phyloP scores from a whole-genome alignment of 768 basidiomycete genomes.

The Albatrellus ellisii region DNA sequence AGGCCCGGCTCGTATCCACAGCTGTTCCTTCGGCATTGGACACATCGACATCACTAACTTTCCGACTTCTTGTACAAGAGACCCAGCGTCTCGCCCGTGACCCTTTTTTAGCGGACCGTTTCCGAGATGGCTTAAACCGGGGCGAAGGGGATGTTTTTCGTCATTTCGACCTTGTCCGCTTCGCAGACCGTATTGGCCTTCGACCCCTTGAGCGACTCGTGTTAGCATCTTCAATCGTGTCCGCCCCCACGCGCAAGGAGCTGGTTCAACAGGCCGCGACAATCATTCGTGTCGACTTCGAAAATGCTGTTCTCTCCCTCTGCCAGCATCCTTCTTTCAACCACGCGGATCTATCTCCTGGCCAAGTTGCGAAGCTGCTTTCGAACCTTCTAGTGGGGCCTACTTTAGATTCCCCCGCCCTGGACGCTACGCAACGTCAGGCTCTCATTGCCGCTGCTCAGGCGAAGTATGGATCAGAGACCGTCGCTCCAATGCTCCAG shows the following conservation, averaged over 20 bases:
- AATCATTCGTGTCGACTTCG: constrained; percentile 67
- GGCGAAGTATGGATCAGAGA: constrained; percentile 70
- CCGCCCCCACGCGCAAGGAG: constrained; percentile 48
- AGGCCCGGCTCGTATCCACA: constrained; percentile 49
- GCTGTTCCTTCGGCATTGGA: constrained; percentile 55
- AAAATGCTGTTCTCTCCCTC: constrained; percentile 60
- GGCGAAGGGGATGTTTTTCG: constrained; percentile 77
- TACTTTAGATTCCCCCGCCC: constrained; percentile 51
- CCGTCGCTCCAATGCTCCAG: constrained; percentile 59
- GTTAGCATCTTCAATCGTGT: constrained; percentile 61
- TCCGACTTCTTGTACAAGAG: constrained; percentile 79
- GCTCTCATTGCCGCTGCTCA: constrained; percentile 63
- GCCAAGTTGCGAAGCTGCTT: constrained; percentile 68
- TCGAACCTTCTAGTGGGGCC: constrained; percentile 66
- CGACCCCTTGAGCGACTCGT: constrained; percentile 71
- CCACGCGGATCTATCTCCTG: constrained; percentile 61
- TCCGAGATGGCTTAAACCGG: constrained; percentile 81
- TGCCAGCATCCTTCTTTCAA: constrained; percentile 77
- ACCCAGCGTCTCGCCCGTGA: constrained; percentile 82
- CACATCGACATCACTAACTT: constrained; percentile 65
- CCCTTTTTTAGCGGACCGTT: constrained; percentile 82
- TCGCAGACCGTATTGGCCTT: constrained; percentile 70
- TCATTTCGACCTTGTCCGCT: constrained; percentile 72
- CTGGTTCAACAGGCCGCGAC: constrained; percentile 43
- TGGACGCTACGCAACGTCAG: constrained; percentile 65